Conservation (phyloP, 2,329 filamentous ascomycete genomes). For the Byssoonygena ceratinophila region DNA sequence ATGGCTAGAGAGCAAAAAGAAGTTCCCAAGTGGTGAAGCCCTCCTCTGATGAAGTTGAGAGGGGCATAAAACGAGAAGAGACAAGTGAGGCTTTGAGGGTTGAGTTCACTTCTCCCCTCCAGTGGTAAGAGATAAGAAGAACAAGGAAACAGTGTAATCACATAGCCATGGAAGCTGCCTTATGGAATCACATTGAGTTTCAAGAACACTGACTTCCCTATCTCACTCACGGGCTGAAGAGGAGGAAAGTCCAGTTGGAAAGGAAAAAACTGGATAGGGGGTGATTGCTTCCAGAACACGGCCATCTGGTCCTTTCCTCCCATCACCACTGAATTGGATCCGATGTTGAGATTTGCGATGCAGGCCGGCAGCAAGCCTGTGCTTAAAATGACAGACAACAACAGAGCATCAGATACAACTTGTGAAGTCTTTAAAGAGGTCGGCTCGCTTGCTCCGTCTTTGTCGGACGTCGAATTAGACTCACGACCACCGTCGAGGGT, state of each 20-base stretch:
- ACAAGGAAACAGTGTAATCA: neutral
- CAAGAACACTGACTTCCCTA: neutral
- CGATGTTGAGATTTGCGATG: neutral
- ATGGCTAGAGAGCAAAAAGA: conserved; percentile 4
- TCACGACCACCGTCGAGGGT: too few species aligned
- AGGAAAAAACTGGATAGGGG: neutral
- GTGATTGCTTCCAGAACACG: neutral
- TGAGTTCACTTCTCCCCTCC: neutral
- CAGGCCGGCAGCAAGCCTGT: neutral
- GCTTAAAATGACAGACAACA: neutral
- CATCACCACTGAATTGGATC: neutral
- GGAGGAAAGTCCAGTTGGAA: neutral
- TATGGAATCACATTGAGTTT: neutral
- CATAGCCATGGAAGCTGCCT: conserved; percentile 8
- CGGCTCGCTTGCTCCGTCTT: too few species aligned
- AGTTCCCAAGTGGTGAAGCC: neutral
- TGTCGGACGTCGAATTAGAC: too few species aligned
- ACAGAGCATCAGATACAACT: too few species aligned
- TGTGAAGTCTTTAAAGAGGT: too few species aligned
- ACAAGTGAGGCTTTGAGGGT: neutral
- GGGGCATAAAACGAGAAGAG: neutral
- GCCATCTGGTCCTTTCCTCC: neutral
- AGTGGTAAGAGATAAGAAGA: neutral
- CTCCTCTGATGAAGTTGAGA: neutral
- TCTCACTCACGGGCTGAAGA: neutral